Base-by-base conservation (phyloP, 176 grass and related monocot species). In the Musa schizocarpa region DNA sequence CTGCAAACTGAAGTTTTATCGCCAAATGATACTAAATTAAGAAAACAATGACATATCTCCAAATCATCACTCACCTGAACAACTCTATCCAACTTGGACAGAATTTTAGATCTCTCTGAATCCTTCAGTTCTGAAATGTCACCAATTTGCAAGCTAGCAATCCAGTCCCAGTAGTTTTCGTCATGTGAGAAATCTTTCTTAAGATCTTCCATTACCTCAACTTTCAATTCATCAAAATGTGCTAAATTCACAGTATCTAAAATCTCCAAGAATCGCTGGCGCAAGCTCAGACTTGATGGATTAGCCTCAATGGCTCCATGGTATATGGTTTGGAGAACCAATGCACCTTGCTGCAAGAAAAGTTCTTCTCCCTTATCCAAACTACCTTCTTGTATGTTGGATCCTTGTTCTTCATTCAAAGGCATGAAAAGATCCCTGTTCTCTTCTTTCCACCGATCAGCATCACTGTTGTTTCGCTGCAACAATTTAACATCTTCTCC, bases 261-360 rank as follows among this genome's bases (percentile, higher is more conserved):
- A 81, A 93, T 98, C 65, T 91, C 95, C 52, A 98, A 82, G 65
- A 98, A 84, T 56, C 65, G 84, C 65, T 89, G 93, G 27, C 90
- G 77, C 64, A 98, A 81, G 50, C 58, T 70, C 19, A 98, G 81
- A 81, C 95, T 98, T 76, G 85, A 86, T 1, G 88, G 90, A 71
- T 91, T 67, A 75, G 88, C 88, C 72, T 93, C 84, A 21, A 87
- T 63, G 23, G 95, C 88, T 77, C 88, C 84, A 53, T 83, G 84
- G 74, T 98, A 98, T 84, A 98, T 87, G 52, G 85, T 87, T 23
- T 83, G 82, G 67, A 98, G 92, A 76, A 98, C 92, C 80, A 91
- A 50, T 23, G 90, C n/a, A 48, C 94, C 94, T 78, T 98, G 88
- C 68, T 85, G 86, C 90, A 90, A 98, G 77, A 98, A 93, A 23